Evolutionary conservation across 257 asterid genomes (phyloP), one percentile per base, ranked within the genome.

Genomic region (Penstemon eatonii): DNA sequence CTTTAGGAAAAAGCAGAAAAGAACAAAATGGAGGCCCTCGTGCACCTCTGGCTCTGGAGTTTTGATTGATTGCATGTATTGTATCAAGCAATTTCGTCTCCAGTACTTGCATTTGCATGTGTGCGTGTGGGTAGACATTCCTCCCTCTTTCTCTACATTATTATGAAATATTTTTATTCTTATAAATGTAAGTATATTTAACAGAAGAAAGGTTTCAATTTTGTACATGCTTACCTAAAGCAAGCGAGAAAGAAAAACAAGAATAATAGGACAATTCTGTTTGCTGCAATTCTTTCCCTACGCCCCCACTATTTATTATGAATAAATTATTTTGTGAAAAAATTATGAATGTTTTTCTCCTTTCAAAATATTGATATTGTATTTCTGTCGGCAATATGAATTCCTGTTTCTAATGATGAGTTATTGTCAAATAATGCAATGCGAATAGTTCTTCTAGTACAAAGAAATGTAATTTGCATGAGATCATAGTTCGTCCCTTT

Each of bases 11-110:
- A 74, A 72, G 84, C 83, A 80, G 75, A 86, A 81, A 73, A 80
- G 57, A 78, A 86, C 97, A 90, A 90, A 86, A 81, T 39, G 85
- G 81, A 84, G 88, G 85, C 83, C 89, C 95, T 86, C 90, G 95
- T 87, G 97, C 84, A 82, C 75, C 82, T 86, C 93, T 84, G 85
- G 82, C 82, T 86, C 93, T 84, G 85, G 82, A 78, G 66, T 66
- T 75, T 79, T 79, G 71, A 79, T 60, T 4, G 25, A 36, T n/a
- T 57, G 18, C 18, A 15, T 15, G 18, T 15, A 15, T 15, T 15
- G 18, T 15, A 15, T 15, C 0, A 80, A 84, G 78, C 84, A 72
- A 70, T 60, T 25, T 69, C 75, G 63, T 66, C 73, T 78, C 69
- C 81, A 68, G 80, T 76, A 15, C 18, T 15, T 77, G 67, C 75